Conservation (phyloP, 768 basidiomycete genomes). For the Chiua virens region DNA sequence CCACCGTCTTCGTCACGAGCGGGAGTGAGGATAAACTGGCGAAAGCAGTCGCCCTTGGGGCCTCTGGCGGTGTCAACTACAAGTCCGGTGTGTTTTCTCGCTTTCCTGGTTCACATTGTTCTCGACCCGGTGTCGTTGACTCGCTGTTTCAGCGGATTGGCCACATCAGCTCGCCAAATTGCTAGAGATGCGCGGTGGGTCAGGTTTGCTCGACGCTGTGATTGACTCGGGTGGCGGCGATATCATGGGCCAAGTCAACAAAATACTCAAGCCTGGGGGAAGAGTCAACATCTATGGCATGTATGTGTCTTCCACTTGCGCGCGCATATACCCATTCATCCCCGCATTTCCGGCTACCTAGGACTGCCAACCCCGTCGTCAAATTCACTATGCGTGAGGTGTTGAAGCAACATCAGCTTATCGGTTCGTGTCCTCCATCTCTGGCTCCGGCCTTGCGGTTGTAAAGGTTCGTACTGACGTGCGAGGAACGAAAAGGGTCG, state of each 20-base stretch:
- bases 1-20: constrained; percentile 82
- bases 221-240: constrained; percentile 73
- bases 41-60: constrained; percentile 66
- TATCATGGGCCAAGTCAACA: constrained; percentile 51
- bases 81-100: constrained; percentile 49
- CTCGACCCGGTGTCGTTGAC: background rate
- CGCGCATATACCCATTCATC: constrained; percentile 2
- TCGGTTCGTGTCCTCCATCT: constrained; percentile 47
- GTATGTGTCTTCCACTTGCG: constrained; percentile 30
- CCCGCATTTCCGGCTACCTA: constrained; percentile 27
- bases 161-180: constrained; percentile 44
- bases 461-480: constrained; percentile 11
- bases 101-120: background rate
- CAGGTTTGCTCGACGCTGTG: constrained; percentile 50
- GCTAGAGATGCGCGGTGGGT: constrained; percentile 34
- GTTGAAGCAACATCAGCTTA: constrained; percentile 67
- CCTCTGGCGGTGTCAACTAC: constrained; percentile 76
- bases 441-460: background rate
- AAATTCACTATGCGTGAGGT: constrained; percentile 79
- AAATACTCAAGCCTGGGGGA: constrained; percentile 56
- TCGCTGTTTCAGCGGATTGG: constrained; percentile 47
- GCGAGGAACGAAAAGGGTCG: constrained; percentile 50
- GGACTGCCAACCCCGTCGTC: constrained; percentile 61
- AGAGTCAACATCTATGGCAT: constrained; percentile 67
- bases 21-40: constrained; percentile 66